Base-by-base conservation (phyloP, 1,284 basidiomycete genomes). In the Apiotrichum akiyoshidainum region DNA sequence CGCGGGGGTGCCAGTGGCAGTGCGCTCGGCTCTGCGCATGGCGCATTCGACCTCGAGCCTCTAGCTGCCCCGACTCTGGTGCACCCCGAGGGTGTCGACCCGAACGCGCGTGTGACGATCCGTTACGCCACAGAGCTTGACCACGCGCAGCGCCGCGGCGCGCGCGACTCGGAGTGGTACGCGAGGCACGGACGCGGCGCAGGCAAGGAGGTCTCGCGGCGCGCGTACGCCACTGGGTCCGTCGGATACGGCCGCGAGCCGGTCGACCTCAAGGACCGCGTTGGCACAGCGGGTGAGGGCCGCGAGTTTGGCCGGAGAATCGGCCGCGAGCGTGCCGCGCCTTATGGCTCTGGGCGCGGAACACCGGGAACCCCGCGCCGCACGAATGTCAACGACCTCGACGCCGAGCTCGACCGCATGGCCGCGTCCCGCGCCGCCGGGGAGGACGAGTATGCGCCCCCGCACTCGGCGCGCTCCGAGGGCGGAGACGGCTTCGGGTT, bases 91-190 rank as follows among this genome's bases (percentile, higher is more conserved):
- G 72, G 73, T 14, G 60, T 76, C 17, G 66, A 76, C 59, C 72
- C 74, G 0, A 55, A 72, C 47, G 67, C 72, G 5, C 57, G 73
- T 8, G 68, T 76, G 10, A 68, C 68, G 6, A 59, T 76, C 10
- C 63, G 74, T 7, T 74, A 70, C 59, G 74, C 67, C 11, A 49
- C 65, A 0, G 68, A 69, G 42, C 47, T 52, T 2, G 74, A 76
- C 57, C 45, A 59, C 11, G 58, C 68, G 53, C 55, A 66, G 31
- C 54, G 64, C 40, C 54, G 70, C 34, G 48, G 37, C 13, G 72
- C 72, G 7, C 66, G 69, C 52, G 57, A 66, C 49, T 65, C 61
- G 11, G 65, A 70, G 47, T 76, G 74, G 74, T 76, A 76, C 52
- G 60, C 62, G 34, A 60, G 64, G 5, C 66, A 76, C 54, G 74